These are phyloP conservation scores for Hypoxylon sp. DNA, from an alignment of 2,329 filamentous ascomycete species.

Conservation along the genomic window DNA sequence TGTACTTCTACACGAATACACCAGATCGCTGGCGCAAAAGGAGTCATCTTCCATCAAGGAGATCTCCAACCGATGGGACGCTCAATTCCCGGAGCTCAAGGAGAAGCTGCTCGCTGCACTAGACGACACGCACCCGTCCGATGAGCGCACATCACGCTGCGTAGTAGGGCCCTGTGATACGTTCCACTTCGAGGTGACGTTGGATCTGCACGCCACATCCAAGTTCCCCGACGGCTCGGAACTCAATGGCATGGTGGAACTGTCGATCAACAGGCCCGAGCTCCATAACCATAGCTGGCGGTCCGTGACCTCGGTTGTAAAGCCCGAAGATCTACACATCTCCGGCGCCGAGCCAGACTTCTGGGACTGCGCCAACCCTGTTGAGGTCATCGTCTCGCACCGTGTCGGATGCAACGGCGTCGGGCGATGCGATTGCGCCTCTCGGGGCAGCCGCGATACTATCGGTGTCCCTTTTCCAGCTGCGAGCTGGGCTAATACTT, in stretches of 20 bases:
- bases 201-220: conserved; percentile 71
- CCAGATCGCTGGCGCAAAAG: conserved; percentile 67
- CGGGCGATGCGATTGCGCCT: conserved; percentile 66
- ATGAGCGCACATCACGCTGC: conserved; percentile 54
- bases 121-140: conserved; percentile 60
- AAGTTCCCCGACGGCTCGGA: conserved; percentile 73
- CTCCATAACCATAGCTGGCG: conserved; percentile 73
- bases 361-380: conserved; percentile 65
- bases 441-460: conserved; percentile 60
- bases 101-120: conserved; percentile 65
- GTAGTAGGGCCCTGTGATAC: conserved; percentile 66
- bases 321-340: conserved; percentile 69
- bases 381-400: conserved; percentile 65
- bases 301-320: conserved; percentile 71
- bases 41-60: conserved; percentile 70
- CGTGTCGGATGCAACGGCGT: conserved; percentile 64
- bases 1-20: conserved; percentile 72
- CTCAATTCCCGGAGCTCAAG: conserved; percentile 70
- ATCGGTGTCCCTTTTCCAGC: conserved; percentile 72
- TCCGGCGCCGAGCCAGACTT: conserved; percentile 59
- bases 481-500: conserved; percentile 70
- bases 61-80: conserved; percentile 70
- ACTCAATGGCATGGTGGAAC: conserved; percentile 72
- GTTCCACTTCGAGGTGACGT: conserved; percentile 73
- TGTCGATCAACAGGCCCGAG: conserved; percentile 68